A percentile compares a stretch with the other conserved stretches of the same genome.
Conservation (phyloP, 2,329 filamentous ascomycete species). For the Trichoderma atrobrunneum region DNA sequence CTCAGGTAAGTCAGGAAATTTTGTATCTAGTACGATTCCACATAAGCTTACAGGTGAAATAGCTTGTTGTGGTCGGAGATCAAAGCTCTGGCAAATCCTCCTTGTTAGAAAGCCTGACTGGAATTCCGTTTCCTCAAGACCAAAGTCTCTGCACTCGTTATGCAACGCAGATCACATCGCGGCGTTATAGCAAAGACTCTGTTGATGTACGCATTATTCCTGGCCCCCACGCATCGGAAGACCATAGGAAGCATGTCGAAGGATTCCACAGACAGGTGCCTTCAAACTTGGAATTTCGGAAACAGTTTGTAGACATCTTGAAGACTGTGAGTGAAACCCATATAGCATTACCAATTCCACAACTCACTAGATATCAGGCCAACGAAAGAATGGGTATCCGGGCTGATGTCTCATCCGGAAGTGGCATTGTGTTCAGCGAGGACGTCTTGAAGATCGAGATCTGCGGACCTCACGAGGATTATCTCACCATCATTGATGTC, state of each 20-base stretch:
- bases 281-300: not conserved
- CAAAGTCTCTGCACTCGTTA: not conserved
- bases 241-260: not conserved
- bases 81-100: not conserved
- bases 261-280: not conserved
- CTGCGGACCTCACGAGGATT: not conserved
- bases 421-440: not conserved
- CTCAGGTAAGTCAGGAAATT: not conserved
- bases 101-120: not conserved
- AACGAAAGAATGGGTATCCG: not conserved
- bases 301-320: not conserved
- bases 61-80: not conserved
- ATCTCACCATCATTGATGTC: not conserved
- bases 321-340: not conserved
- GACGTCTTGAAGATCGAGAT: not conserved
- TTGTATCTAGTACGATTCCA: not conserved
- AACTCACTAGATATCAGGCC: not conserved
- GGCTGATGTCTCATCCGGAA: not conserved
- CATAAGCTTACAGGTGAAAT: not conserved
- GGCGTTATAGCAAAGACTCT: not conserved
- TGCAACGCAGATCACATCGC: not conserved
- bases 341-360: not conserved
- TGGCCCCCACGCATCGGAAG: not conserved
- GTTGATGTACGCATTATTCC: not conserved
- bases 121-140: not conserved